These are phyloP conservation scores for Phycomyces nitens DNA, from an alignment of 192 early-diverging fungal genomes.

Conservation along the genomic window DNA sequence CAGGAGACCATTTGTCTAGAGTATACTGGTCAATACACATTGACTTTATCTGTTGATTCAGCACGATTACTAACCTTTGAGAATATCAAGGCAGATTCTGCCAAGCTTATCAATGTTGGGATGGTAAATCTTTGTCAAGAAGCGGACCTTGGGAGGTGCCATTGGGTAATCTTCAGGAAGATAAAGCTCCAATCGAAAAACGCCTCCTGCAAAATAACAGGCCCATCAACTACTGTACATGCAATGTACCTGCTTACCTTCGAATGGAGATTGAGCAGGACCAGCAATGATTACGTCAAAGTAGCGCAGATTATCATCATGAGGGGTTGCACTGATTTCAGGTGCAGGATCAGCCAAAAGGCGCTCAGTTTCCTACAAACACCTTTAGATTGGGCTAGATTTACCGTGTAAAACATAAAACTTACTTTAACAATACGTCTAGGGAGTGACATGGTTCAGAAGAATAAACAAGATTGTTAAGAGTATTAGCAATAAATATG, in stretches of 20 bases:
- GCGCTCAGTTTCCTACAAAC: conserved; percentile 89
- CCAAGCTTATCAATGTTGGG: conserved; percentile 99
- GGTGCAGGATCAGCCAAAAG: conserved; percentile 92
- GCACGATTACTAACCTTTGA: conserved; percentile 74
- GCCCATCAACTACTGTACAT: neutral
- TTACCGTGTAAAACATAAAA: too few species aligned
- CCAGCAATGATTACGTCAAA: conserved; percentile 94
- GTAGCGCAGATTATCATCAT: conserved; percentile 95
- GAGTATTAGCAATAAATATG: neutral
- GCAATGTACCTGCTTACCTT: conserved; percentile 57
- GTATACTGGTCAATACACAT: neutral
- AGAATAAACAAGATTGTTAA: neutral
- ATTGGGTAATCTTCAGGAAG: conserved; percentile 98
- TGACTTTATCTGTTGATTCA: neutral
- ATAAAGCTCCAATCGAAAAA: conserved; percentile 93
- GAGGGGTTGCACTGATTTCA: conserved; percentile 83
- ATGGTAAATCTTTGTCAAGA: conserved; percentile 98
- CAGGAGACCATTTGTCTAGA: conserved; percentile 97
- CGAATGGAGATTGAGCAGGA: conserved; percentile 90
- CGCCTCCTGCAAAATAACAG: conserved; percentile 61
- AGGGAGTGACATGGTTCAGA: conserved; percentile 41
- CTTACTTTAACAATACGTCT: conserved; percentile 55
- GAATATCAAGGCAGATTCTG: conserved; percentile 95
- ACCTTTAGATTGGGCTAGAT: too few species aligned
- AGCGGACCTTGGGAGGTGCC: conserved; percentile 97